Evolutionary conservation across 108 stramenopile species (phyloP).

Genomic region (Bacterosira constricta): DNA sequence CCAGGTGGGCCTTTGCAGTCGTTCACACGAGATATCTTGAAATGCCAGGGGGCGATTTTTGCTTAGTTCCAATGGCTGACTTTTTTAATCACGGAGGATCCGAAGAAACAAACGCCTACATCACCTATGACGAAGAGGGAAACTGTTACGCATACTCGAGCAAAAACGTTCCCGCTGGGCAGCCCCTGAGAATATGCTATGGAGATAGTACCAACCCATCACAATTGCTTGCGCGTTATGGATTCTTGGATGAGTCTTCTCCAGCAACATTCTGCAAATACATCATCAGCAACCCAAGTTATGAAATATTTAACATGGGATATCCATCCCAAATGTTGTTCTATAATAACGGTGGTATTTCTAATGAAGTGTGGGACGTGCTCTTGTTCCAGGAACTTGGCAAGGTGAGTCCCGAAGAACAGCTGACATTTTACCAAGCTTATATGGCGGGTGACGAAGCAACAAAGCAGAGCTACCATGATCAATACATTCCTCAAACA

Average conservation of each 20-base stretch:
- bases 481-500: slow-evolving; percentile 48
- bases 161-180: slow-evolving; percentile 14
- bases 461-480: slow-evolving; percentile 47
- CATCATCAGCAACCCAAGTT: slow-evolving; percentile 26
- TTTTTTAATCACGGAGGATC: slow-evolving; percentile 33
- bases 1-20: slow-evolving; percentile 13
- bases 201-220: slow-evolving; percentile 42
- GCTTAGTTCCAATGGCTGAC: slow-evolving; percentile 30
- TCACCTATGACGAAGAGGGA: slow-evolving; percentile 34
- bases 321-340: slow-evolving; percentile 54
- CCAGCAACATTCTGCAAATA: slow-evolving; percentile 55
- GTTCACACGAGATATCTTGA: slow-evolving; percentile 12
- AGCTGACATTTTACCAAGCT: slow-evolving; percentile 45
- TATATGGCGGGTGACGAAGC: slow-evolving; percentile 45
- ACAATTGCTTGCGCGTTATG: slow-evolving; percentile 26
- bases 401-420: slow-evolving; percentile 16
- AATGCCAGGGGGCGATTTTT: background rate
- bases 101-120: slow-evolving; percentile 1
- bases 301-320: slow-evolving; percentile 51
- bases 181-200: slow-evolving; percentile 19
- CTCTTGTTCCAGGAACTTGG: slow-evolving; percentile 27
- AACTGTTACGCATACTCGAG: slow-evolving; percentile 43
- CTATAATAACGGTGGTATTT: slow-evolving; percentile 32
- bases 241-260: slow-evolving; percentile 36
- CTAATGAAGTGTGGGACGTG: slow-evolving; percentile 40